Base-by-base conservation (phyloP, 192 early-diverging fungal genomes). In the Haplosporangium gracile region DNA sequence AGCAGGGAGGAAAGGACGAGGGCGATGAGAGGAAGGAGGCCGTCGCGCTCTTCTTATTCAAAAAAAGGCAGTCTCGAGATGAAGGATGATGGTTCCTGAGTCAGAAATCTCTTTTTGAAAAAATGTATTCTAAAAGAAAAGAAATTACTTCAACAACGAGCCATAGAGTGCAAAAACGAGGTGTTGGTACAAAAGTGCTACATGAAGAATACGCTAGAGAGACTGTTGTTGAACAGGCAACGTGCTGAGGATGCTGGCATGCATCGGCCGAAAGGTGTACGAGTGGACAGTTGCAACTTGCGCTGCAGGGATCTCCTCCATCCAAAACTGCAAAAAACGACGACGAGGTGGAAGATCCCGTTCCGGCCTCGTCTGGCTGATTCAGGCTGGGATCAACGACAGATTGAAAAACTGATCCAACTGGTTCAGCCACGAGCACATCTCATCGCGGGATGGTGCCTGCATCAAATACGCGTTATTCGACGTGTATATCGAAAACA, bases 401-500 rank as follows among this genome's bases (percentile, higher is more conserved):
- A 81, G 24, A 74, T 86, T 74, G 40, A 81, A 86, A 45, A 86
- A 86, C 79, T 86, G 84, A 47, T 86, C 84, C 7, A 86, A 68
- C 22, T 86, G 75, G 0, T 73, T 81, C 11, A 86, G 76, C 95
- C 95, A 96, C 36, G 89, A 91, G 24, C 90, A 74, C 94, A 96
- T 94, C 69, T 95, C 94, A 32, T 87, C 76, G 39, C 89, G 88
- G 5, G 90, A 90, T 16, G 88, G 57, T 7, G 95, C 94, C 80
- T 96, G 95, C 68, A 96, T 70, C 39, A 95, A 88, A 75, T 92
- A 93, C 47, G 91, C 87, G 68, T 92, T 93, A 57, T 92, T 94
- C 51, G 89, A 89, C 24, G 93, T 92, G 79, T 94, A 93, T 40
- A 96, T 79, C n/a, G 94, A 85, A 89, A 96, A 96, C n/a, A 95